Conservation (phyloP, 1,284 basidiomycete genomes). For the Heterobasidion irregulare region DNA sequence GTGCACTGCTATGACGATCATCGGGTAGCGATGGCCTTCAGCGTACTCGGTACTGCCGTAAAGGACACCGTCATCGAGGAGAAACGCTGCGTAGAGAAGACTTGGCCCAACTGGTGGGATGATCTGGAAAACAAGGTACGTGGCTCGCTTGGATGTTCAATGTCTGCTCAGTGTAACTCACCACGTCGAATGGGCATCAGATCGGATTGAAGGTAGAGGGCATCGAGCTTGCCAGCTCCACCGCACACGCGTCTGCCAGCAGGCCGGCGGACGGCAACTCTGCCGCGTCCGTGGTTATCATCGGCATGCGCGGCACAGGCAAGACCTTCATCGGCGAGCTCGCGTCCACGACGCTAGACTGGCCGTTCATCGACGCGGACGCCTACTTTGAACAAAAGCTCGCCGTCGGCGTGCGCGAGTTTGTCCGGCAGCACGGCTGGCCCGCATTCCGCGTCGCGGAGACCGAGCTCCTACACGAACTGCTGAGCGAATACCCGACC, state of each 20-base stretch:
- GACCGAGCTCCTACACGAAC: constrained; percentile 46
- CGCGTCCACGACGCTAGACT: constrained; percentile 67
- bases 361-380: constrained; percentile 88
- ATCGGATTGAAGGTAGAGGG: constrained; percentile 89
- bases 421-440: constrained; percentile 75
- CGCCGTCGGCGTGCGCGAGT: constrained; percentile 62
- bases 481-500: constrained; percentile 48
- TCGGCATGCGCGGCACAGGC: constrained; percentile 96
- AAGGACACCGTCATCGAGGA: constrained; percentile 83
- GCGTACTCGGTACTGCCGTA: constrained; percentile 76
- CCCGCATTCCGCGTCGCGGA: constrained; percentile 66
- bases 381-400: constrained; percentile 66
- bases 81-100: constrained; percentile 98
- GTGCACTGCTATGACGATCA: constrained; percentile 98
- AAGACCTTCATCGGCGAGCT: constrained; percentile 87
- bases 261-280: constrained; percentile 28
- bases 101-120: constrained; percentile 99
- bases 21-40: constrained; percentile 98
- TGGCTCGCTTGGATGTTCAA: neutral
- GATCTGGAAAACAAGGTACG: constrained; percentile 88
- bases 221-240: constrained; percentile 56
- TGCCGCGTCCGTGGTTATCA: constrained; percentile 72
- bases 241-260: constrained; percentile 35
- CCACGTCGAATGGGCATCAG: constrained; percentile 28
- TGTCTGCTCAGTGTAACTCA: constrained; percentile 6